Conservation (phyloP, 208 protist genomes). For the Leishmania arabica region DNA sequence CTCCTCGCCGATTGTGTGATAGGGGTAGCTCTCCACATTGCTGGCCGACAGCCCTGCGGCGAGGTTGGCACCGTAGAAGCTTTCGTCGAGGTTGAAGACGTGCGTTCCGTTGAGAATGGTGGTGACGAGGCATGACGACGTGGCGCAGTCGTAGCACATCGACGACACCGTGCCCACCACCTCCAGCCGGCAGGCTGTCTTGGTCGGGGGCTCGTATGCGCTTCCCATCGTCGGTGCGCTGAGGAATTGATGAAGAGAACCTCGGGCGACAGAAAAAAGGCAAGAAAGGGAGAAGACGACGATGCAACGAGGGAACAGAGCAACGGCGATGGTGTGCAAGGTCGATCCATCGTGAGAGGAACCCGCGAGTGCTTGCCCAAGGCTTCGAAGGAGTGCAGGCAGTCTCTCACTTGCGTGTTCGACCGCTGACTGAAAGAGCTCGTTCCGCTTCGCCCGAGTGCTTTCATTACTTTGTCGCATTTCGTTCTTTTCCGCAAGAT, state of each 20-base stretch:
- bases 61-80: constrained; percentile 40
- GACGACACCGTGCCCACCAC: constrained; percentile 44
- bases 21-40: constrained; percentile 57
- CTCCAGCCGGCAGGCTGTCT: constrained; percentile 44
- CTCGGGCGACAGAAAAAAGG: neutral
- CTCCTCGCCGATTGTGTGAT: constrained; percentile 33
- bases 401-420: no score
- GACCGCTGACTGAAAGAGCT: neutral
- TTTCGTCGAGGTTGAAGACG: constrained; percentile 46
- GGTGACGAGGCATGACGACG: constrained; percentile 49
- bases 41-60: constrained; percentile 29
- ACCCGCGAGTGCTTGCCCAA: neutral
- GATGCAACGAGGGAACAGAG: neutral
- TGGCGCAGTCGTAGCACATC: constrained; percentile 31
- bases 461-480: neutral
- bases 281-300: neutral
- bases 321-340: no score
- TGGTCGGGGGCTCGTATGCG: constrained; percentile 21
- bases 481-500: neutral
- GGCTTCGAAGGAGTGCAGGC: neutral
- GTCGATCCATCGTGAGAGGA: neutral
- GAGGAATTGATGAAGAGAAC: neutral
- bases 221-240: constrained; percentile 9
- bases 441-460: neutral
- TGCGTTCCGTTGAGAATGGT: constrained; percentile 53